These are phyloP conservation scores for Salvia miltiorrhiza DNA, from an alignment of 257 asterid species.

Conservation along the genomic window DNA sequence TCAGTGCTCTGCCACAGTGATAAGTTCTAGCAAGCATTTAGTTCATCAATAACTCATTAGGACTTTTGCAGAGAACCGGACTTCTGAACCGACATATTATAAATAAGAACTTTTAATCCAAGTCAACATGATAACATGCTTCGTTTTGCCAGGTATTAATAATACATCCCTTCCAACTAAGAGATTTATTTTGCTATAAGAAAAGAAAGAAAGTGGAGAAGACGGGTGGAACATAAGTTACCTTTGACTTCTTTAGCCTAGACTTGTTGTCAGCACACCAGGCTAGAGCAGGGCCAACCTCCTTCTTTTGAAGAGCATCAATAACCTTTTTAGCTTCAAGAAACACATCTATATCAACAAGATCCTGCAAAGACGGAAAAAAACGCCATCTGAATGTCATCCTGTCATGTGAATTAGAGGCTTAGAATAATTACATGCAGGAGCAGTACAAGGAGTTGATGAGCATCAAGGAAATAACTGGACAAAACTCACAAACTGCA, in stretches of 20 bases:
- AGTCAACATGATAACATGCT: not conserved
- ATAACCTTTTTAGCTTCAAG: constrained; percentile 88
- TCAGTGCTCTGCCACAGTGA: too few relatives aligned
- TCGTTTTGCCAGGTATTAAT: not conserved
- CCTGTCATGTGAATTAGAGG: not conserved
- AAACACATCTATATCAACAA: constrained; percentile 93
- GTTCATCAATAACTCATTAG: too few relatives aligned
- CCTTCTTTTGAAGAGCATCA: constrained; percentile 89
- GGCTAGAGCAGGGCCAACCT: constrained; percentile 86
- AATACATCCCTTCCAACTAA: constrained; percentile 7
- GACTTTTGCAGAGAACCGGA: not conserved
- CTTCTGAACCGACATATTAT: not conserved
- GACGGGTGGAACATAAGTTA: constrained; percentile 22
- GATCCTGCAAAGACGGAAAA: constrained; percentile 56
- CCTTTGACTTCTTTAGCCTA: constrained; percentile 95
- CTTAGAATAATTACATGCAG: constrained; percentile 12
- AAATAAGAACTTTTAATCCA: not conserved
- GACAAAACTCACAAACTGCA: not conserved
- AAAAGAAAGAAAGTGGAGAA: constrained; percentile 9
- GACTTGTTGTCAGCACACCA: constrained; percentile 99
- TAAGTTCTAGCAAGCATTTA: too few relatives aligned
- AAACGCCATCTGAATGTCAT: constrained; percentile 22
- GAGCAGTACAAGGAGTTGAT: not conserved
- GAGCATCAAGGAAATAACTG: not conserved
- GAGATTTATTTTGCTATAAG: not conserved